Conservation (phyloP, 768 basidiomycete genomes). For the Lyophyllum atratum region DNA sequence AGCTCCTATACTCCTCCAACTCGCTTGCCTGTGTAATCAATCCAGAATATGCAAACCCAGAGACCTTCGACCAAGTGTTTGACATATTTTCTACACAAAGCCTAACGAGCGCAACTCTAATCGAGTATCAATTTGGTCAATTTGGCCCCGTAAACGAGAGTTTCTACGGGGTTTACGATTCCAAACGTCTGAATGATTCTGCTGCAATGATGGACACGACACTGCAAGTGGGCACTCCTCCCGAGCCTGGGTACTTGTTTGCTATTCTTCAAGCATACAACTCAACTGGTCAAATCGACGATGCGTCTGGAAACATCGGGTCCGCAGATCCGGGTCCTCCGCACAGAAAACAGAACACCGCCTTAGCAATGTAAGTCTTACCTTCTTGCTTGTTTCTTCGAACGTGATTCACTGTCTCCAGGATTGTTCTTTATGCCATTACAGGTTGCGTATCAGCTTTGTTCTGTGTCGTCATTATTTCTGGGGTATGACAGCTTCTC, state of each 20-base stretch:
- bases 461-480: constrained; percentile 83
- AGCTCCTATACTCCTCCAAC: constrained; percentile 79
- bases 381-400: constrained; percentile 3
- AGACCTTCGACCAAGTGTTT: constrained; percentile 68
- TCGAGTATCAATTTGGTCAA: constrained; percentile 62
- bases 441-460: constrained; percentile 86
- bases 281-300: constrained; percentile 42
- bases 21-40: constrained; percentile 79
- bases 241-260: constrained; percentile 63
- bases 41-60: constrained; percentile 62
- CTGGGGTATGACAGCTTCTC: constrained; percentile 59
- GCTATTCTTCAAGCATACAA: constrained; percentile 70
- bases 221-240: constrained; percentile 36
- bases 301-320: constrained; percentile 24
- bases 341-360: constrained; percentile 40
- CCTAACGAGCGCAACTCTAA: constrained; percentile 55
- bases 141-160: constrained; percentile 51
- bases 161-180: constrained; percentile 59
- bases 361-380: constrained; percentile 76
- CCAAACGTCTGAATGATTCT: constrained; percentile 61
- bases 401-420: constrained; percentile 23
- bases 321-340: constrained; percentile 17
- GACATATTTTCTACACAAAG: constrained; percentile 78
- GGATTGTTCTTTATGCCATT: constrained; percentile 86
- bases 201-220: constrained; percentile 44